These are phyloP conservation scores for Brachypodium distachyon DNA, from an alignment of 202 grass and related monocot genomes.

Conservation along the genomic window DNA sequence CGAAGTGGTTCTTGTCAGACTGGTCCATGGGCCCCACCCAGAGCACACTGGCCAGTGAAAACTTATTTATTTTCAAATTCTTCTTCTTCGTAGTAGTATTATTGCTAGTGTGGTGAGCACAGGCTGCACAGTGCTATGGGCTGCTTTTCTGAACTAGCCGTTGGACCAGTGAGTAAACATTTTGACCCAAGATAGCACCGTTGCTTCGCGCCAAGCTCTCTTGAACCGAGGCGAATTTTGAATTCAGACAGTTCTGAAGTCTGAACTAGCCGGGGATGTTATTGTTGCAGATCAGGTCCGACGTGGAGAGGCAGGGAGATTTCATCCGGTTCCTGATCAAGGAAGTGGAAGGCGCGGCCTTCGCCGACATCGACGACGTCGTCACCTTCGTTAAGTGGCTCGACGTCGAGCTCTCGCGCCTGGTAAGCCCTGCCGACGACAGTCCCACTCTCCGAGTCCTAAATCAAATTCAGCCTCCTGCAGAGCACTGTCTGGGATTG, in stretches of 20 bases:
- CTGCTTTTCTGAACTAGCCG: slow-evolving; percentile 15
- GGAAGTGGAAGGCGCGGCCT: slow-evolving; percentile 52
- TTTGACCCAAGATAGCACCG: neutral
- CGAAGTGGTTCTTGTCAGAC: neutral
- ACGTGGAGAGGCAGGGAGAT: slow-evolving; percentile 90
- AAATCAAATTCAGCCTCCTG: neutral
- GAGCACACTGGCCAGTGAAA: neutral
- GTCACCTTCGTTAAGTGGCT: slow-evolving; percentile 99
- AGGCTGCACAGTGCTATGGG: neutral
- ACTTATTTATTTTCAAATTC: neutral
- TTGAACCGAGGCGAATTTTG: neutral
- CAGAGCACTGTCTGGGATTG: neutral
- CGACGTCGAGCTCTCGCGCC: slow-evolving; percentile 88
- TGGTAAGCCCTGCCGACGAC: neutral
- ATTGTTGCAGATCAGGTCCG: slow-evolving; percentile 62
- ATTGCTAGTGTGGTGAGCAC: neutral
- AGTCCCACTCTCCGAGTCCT: neutral
- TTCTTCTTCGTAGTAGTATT: neutral
- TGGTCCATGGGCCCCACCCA: neutral
- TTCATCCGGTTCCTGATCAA: slow-evolving; percentile 95
- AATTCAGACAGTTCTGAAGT: neutral
- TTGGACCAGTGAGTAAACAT: neutral
- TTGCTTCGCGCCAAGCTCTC: slow-evolving; percentile 33
- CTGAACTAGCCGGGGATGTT: neutral
- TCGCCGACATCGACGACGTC: slow-evolving; percentile 77